Conservation (phyloP, 2,329 filamentous ascomycete species). For the Fusarium robinianum region DNA sequence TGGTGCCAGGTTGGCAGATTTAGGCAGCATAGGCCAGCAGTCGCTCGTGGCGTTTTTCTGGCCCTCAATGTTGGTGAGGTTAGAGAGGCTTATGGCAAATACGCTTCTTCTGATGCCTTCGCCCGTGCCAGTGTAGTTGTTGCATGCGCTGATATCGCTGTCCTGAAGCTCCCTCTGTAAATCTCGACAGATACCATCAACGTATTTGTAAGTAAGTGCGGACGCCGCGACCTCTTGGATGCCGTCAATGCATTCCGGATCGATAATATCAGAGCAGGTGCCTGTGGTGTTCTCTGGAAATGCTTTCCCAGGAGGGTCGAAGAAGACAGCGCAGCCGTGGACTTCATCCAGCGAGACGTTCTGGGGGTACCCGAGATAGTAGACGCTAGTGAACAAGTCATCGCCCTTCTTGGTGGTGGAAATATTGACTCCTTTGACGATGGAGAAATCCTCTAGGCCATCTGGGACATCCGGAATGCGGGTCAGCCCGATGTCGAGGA, state of each 20-base stretch:
- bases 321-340: constrained; percentile 1
- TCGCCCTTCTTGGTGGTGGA: background rate
- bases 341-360: background rate
- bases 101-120: background rate
- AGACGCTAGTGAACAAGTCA: background rate
- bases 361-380: constrained; percentile 2
- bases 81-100: background rate
- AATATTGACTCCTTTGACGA: constrained; percentile 1
- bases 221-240: background rate
- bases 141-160: too few relatives aligned
- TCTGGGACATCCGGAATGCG: constrained; percentile 3
- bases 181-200: too few relatives aligned
- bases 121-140: too few relatives aligned
- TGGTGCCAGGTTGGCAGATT: constrained; percentile 4
- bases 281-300: constrained; percentile 2
- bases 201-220: too few relatives aligned
- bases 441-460: constrained; percentile 1
- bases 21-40: constrained; percentile 3
- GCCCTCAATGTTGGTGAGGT: constrained; percentile 5
- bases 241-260: background rate
- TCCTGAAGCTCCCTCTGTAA: too few relatives aligned
- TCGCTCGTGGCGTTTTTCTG: constrained; percentile 1
- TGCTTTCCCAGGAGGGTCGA: background rate
- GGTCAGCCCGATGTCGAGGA: constrained; percentile 1
- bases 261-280: constrained; percentile 5